Evolutionary conservation across 371 early-diverging fungal species (phyloP).

Genomic region (Mortierella sp.): DNA sequence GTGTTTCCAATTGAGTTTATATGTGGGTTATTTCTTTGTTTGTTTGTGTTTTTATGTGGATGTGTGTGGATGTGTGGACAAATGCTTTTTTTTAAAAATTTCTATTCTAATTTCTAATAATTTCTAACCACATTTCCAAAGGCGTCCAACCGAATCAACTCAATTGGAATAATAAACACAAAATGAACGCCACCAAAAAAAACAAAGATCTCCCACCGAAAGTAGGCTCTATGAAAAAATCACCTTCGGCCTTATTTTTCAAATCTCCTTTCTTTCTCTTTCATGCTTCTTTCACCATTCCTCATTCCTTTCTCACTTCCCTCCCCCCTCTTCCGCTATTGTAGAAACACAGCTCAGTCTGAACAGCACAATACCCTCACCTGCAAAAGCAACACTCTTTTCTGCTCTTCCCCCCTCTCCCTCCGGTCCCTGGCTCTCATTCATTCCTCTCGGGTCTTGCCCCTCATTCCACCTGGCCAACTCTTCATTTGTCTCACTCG

Average conservation of each 20-base stretch:
- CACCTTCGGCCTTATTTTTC: neutral
- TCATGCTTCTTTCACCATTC: neutral
- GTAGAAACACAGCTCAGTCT: neutral
- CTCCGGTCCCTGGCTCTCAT: neutral
- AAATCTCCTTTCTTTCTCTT: neutral
- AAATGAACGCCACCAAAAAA: conserved; percentile 4
- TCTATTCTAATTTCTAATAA: neutral
- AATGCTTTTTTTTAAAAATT: neutral
- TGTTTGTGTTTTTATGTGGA: neutral
- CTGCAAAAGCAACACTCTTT: neutral
- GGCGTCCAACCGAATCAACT: conserved; percentile 1
- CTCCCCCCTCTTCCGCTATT: neutral
- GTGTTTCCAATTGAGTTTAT: neutral
- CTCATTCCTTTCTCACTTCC: neutral
- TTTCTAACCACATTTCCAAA: neutral
- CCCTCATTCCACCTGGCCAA: neutral
- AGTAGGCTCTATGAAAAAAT: too few relatives aligned
- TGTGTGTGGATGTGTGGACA: neutral
- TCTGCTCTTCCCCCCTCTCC: neutral
- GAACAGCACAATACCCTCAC: neutral
- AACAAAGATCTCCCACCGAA: too few relatives aligned
- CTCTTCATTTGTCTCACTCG: neutral
- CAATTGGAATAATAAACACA: neutral
- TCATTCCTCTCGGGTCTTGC: neutral
- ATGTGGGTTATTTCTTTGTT: too few relatives aligned